Conservation (phyloP, 805 yeast species). For the Starmerella kuoi region DNA sequence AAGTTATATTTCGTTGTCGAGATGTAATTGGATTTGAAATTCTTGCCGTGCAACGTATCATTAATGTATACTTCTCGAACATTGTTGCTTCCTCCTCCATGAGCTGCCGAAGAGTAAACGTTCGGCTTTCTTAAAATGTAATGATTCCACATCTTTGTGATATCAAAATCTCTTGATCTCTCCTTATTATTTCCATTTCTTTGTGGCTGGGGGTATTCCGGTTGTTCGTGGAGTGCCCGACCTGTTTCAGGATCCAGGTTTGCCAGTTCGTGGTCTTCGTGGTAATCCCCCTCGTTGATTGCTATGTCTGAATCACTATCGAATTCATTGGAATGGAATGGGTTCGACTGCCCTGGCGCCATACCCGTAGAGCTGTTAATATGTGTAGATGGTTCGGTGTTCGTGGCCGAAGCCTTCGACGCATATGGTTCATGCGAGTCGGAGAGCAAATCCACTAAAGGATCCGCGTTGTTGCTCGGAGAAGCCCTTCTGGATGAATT, state of each 20-base stretch:
- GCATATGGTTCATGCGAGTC: too few species aligned
- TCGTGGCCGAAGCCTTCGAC: too few species aligned
- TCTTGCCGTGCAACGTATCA: constrained; percentile 45
- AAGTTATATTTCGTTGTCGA: constrained; percentile 90
- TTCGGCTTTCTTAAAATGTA: constrained; percentile 23
- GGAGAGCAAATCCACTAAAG: too few species aligned
- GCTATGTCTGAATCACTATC: background rate
- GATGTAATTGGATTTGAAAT: constrained; percentile 60
- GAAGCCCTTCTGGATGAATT: background rate
- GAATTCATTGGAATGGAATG: constrained; percentile 1
- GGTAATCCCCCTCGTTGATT: constrained; percentile 6
- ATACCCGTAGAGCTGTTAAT: too few species aligned
- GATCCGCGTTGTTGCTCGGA: too few species aligned
- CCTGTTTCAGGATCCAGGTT: constrained; percentile 18
- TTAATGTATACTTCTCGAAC: constrained; percentile 61
- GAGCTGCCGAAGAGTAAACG: background rate
- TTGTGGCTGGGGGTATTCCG: background rate
- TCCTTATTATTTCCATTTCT: background rate
- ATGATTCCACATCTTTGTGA: constrained; percentile 26
- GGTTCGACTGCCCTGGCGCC: too few species aligned
- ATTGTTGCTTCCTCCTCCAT: constrained; percentile 30
- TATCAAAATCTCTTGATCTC: constrained; percentile 26
- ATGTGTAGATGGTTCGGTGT: too few species aligned
- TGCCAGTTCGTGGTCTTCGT: constrained; percentile 17
- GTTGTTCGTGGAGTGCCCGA: background rate